These are phyloP conservation scores for Bacidia gigantensis DNA, from an alignment of 495 filamentous ascomycete genomes.

Conservation along the genomic window DNA sequence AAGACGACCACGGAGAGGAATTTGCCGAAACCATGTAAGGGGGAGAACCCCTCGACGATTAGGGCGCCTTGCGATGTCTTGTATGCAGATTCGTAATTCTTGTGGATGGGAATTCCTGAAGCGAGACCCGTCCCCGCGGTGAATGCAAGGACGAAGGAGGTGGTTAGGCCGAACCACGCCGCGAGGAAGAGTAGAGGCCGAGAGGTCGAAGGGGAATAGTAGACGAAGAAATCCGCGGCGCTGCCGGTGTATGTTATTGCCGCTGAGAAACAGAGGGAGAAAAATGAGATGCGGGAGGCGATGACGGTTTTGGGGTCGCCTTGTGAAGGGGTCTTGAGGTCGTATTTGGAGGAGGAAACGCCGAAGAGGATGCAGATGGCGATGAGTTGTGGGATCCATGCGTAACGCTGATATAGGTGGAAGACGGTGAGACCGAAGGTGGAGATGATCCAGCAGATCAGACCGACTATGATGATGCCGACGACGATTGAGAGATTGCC, in stretches of 20 bases:
- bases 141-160: constrained; percentile 48
- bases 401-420: constrained; percentile 59
- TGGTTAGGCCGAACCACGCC: constrained; percentile 33
- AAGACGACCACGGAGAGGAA: constrained; percentile 61
- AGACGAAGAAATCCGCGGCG: constrained; percentile 53
- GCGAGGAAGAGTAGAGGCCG: constrained; percentile 17
- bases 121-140: constrained; percentile 55
- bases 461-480: constrained; percentile 50
- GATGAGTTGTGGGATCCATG: constrained; percentile 53
- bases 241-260: constrained; percentile 49
- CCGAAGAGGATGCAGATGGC: constrained; percentile 55
- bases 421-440: constrained; percentile 63
- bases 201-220: constrained; percentile 42
- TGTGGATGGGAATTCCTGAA: constrained; percentile 41
- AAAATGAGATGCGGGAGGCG: constrained; percentile 51
- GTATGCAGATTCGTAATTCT: constrained; percentile 44
- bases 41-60: constrained; percentile 49
- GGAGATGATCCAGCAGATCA: constrained; percentile 53
- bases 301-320: constrained; percentile 39
- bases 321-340: constrained; percentile 36
- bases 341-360: constrained; percentile 49
- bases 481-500: constrained; percentile 51
- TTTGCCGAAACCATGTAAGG: constrained; percentile 53
- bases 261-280: constrained; percentile 49
- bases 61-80: constrained; percentile 40